phyloP scores from a whole-genome alignment of 371 early-diverging fungal species.

The Capniomyces stellatus region DNA sequence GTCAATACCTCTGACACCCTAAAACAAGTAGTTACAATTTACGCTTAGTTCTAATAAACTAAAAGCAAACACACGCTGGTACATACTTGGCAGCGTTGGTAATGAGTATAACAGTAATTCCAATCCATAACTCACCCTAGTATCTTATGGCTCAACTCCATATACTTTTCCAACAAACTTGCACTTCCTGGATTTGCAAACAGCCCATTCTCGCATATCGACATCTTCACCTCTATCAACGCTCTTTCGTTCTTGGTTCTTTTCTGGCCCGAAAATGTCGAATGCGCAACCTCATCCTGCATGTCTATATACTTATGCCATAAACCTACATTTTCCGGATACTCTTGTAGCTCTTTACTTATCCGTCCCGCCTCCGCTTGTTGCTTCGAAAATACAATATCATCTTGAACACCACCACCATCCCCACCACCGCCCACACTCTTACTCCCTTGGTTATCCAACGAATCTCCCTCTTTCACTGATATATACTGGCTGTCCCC shows the following conservation, averaged over 20 bases:
- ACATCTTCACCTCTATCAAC: neutral
- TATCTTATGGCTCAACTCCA: neutral
- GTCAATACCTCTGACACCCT: slow-evolving; percentile 2
- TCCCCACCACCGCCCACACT: too few relatives aligned
- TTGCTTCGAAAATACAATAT: too few relatives aligned
- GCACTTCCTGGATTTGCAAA: neutral
- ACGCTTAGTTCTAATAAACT: too few relatives aligned
- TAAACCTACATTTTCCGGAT: neutral
- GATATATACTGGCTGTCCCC: too few relatives aligned
- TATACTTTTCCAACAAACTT: slow-evolving; percentile 2
- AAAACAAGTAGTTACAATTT: neutral
- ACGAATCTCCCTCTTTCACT: too few relatives aligned
- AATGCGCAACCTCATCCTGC: neutral
- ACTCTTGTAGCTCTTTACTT: neutral
- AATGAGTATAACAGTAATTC: too few relatives aligned
- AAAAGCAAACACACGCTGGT: too few relatives aligned
- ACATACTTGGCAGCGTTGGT: too few relatives aligned
- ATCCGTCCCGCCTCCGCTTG: neutral
- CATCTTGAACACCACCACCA: too few relatives aligned
- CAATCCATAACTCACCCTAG: neutral
- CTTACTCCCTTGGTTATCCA: too few relatives aligned
- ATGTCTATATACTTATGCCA: slow-evolving; percentile 3
- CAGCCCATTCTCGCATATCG: slow-evolving; percentile 3
- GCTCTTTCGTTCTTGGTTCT: neutral
- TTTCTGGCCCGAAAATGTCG: neutral